Evolutionary conservation across 164 flowering plant genomes (phyloP).

Genomic region (Vitis rotundifolia): DNA sequence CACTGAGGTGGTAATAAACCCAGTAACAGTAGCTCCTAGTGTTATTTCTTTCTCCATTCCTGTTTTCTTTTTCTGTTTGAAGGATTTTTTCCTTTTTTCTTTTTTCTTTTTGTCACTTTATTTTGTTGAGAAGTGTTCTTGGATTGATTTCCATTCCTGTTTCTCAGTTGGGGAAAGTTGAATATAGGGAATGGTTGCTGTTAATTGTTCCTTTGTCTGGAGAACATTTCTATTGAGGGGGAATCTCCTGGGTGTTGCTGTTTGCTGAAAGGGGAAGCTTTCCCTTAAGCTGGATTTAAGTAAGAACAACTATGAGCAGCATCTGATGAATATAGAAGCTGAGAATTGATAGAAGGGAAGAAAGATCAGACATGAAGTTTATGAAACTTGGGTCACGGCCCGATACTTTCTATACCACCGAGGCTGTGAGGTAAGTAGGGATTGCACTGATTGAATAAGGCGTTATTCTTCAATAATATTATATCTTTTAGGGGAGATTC

Average conservation of each 20-base stretch:
- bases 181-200: conserved; percentile 6
- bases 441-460: neutral
- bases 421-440: conserved; percentile 69
- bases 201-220: conserved; percentile 1
- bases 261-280: conserved; percentile 14
- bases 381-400: conserved; percentile 98
- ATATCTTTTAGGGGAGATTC: neutral
- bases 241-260: conserved; percentile 11
- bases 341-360: neutral
- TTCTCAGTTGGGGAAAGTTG: conserved; percentile 4
- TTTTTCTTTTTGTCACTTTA: neutral
- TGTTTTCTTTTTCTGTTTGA: conserved; percentile 8
- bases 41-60: conserved; percentile 14
- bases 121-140: neutral
- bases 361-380: conserved; percentile 74
- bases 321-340: conserved; percentile 9
- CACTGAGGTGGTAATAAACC: conserved; percentile 1
- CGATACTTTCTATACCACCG: conserved; percentile 83
- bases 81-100: neutral
- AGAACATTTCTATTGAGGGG: conserved; percentile 23
- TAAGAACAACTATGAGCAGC: conserved; percentile 1
- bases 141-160: neutral
- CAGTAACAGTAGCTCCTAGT: conserved; percentile 10
- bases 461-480: neutral
- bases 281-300: conserved; percentile 11